phyloP scores from a whole-genome alignment of 805 yeast genomes.

The Blastobotrys parvus region DNA sequence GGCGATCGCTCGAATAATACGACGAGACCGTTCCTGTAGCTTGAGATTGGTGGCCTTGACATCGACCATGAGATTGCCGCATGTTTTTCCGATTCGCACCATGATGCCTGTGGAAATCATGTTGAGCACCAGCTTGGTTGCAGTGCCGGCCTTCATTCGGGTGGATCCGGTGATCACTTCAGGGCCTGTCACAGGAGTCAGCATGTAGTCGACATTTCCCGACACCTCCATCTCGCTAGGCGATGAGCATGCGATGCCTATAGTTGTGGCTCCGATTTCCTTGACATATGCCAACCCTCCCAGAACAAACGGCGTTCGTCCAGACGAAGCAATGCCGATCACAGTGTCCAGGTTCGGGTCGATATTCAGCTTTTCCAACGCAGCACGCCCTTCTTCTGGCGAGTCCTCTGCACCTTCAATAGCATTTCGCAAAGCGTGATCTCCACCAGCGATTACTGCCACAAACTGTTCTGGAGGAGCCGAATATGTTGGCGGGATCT shows the following conservation, averaged over 20 bases:
- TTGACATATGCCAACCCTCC: conserved; percentile 20
- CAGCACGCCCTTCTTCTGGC: conserved; percentile 14
- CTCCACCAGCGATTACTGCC: conserved; percentile 25
- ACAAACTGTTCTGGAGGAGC: conserved; percentile 20
- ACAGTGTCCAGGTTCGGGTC: conserved; percentile 16
- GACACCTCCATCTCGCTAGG: conserved; percentile 13
- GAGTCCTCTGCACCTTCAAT: conserved; percentile 24
- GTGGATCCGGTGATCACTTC: conserved; percentile 23
- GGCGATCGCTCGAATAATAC: conserved; percentile 15
- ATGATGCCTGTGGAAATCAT: conserved; percentile 21
- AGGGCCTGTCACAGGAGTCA: conserved; percentile 20
- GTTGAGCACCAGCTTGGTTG: conserved; percentile 22
- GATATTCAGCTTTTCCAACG: conserved; percentile 15
- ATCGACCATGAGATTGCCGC: conserved; percentile 23
- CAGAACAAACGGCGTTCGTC: conserved; percentile 25
- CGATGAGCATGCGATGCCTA: conserved; percentile 17
- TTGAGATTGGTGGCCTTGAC: conserved; percentile 19
- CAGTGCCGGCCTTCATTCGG: conserved; percentile 23
- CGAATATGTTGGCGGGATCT: conserved; percentile 24
- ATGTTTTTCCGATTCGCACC: conserved; percentile 21
- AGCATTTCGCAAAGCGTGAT: conserved; percentile 20
- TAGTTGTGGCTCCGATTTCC: conserved; percentile 19
- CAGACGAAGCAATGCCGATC: conserved; percentile 25
- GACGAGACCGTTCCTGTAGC: conserved; percentile 16
- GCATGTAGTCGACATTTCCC: conserved; percentile 12